Evolutionary conservation across 2,329 filamentous ascomycete genomes (phyloP).

Genomic region (Fusarium incarnatum): DNA sequence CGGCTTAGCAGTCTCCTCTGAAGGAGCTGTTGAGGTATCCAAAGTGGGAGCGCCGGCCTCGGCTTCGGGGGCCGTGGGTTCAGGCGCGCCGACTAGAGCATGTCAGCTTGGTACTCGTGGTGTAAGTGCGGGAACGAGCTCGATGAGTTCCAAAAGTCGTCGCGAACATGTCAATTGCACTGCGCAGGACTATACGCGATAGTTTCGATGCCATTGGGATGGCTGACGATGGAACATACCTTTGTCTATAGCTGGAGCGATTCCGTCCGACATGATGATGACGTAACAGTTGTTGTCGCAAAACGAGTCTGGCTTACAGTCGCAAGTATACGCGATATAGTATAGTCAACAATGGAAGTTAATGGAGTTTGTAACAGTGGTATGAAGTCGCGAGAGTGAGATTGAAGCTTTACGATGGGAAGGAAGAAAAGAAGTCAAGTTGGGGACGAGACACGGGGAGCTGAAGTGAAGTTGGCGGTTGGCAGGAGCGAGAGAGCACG

Average conservation of each 20-base stretch:
- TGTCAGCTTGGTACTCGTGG: slow-evolving; percentile 28
- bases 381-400: slow-evolving; percentile 14
- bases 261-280: slow-evolving; percentile 53
- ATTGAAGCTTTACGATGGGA: slow-evolving; percentile 30
- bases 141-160: background rate
- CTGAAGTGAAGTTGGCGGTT: slow-evolving; percentile 38
- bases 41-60: slow-evolving; percentile 45
- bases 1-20: slow-evolving; percentile 40
- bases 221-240: slow-evolving; percentile 45
- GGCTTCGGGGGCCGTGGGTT: slow-evolving; percentile 46
- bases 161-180: slow-evolving; percentile 33
- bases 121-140: background rate
- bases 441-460: slow-evolving; percentile 39
- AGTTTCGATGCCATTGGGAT: slow-evolving; percentile 19
- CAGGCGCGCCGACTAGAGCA: slow-evolving; percentile 48
- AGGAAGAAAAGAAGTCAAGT: slow-evolving; percentile 35
- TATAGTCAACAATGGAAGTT: slow-evolving; percentile 14
- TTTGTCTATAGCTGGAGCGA: slow-evolving; percentile 52
- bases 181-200: slow-evolving; percentile 2
- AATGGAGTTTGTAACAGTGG: slow-evolving; percentile 19
- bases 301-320: slow-evolving; percentile 32
- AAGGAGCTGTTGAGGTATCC: slow-evolving; percentile 40
- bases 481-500: slow-evolving; percentile 39
- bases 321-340: slow-evolving; percentile 20
- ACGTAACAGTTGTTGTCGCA: slow-evolving; percentile 48